Percentiles rank a stretch among this genome's conserved stretches.
These are phyloP conservation scores for Lactarius quietus DNA, from an alignment of 768 basidiomycete species.

Conservation along the genomic window DNA sequence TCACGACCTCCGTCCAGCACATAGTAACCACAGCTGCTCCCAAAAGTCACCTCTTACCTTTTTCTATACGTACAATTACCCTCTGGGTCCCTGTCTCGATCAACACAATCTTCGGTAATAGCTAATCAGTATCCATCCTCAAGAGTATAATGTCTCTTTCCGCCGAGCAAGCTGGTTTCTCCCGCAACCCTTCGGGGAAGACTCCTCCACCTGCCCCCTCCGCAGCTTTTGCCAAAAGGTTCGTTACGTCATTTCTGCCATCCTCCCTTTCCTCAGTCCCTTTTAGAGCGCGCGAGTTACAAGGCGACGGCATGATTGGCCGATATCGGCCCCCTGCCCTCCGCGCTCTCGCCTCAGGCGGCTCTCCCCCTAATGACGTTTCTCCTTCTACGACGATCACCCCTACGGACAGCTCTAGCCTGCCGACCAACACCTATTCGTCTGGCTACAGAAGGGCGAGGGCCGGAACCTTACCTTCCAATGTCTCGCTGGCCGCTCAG, in stretches of 20 bases:
- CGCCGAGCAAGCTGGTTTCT: slow-evolving; percentile 78
- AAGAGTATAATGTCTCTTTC: slow-evolving; percentile 89
- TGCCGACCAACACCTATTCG: slow-evolving; percentile 75
- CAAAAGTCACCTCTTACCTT: slow-evolving; percentile 32
- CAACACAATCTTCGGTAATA: slow-evolving; percentile 56
- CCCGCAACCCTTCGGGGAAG: slow-evolving; percentile 82
- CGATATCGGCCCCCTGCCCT: slow-evolving; percentile 83
- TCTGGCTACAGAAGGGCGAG: slow-evolving; percentile 90
- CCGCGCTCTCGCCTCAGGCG: slow-evolving; percentile 60
- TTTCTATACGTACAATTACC: slow-evolving; percentile 33
- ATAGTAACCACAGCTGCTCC: slow-evolving; percentile 39
- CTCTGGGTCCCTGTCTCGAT: slow-evolving; percentile 15
- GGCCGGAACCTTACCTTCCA: slow-evolving; percentile 97
- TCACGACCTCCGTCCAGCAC: slow-evolving; percentile 43
- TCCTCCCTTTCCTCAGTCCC: slow-evolving; percentile 26
- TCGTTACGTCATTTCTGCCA: slow-evolving; percentile 26
- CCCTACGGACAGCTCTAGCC: slow-evolving; percentile 51
- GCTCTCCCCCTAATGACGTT: slow-evolving; percentile 69
- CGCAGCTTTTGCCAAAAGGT: slow-evolving; percentile 88
- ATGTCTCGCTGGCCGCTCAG: slow-evolving; percentile 84
- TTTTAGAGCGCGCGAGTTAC: slow-evolving; percentile 77
- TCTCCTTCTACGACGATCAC: slow-evolving; percentile 51
- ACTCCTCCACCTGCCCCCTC: slow-evolving; percentile 89
- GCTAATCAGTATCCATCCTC: slow-evolving; percentile 70
- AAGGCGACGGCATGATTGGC: slow-evolving; percentile 66